Percentiles rank a stretch among this genome's conserved stretches.
phyloP scores from a whole-genome alignment of 73 alveolate genomes.

The Paramecium caudatum region DNA sequence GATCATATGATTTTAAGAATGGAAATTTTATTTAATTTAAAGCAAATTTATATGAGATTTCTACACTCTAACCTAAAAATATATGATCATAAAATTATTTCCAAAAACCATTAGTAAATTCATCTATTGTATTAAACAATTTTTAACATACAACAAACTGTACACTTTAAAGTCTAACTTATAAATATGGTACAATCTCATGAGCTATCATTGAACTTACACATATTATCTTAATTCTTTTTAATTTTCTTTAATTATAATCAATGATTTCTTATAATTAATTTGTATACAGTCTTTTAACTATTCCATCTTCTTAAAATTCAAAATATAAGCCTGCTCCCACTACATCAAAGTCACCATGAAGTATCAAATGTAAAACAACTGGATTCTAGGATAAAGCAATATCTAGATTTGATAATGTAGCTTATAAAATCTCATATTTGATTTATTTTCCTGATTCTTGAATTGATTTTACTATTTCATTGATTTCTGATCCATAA shows the following conservation, averaged over 20 bases:
- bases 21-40: no score
- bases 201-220: slow-evolving; percentile 25
- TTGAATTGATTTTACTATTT: no score
- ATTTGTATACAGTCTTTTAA: not conserved
- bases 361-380: not conserved
- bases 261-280: not conserved
- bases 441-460: not conserved
- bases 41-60: not conserved
- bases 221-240: not conserved
- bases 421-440: slow-evolving; percentile 1
- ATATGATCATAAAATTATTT: not conserved
- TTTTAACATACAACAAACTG: not conserved
- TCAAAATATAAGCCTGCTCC: not conserved
- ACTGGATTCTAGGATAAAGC: not conserved
- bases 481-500: not conserved
- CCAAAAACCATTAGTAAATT: not conserved
- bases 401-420: not conserved
- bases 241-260: slow-evolving; percentile 6
- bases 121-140: not conserved
- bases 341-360: not conserved
- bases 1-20: no score
- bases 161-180: not conserved
- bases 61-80: not conserved
- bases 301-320: not conserved
- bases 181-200: not conserved